Conservation (phyloP, 106 monocot genomes). For the Acorus calamus region DNA sequence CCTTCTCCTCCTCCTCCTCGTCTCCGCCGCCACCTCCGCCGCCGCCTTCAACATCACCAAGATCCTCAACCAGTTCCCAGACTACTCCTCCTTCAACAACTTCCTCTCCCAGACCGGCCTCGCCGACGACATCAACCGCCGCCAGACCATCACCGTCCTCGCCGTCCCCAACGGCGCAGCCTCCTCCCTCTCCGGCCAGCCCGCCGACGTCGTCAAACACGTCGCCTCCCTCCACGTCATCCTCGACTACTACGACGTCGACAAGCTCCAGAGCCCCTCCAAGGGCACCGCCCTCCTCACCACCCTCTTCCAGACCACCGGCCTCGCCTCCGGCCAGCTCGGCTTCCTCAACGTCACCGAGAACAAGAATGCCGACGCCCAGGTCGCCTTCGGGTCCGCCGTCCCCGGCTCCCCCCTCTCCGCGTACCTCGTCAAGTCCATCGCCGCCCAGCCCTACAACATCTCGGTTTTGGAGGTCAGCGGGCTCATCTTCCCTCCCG, state of each 20-base stretch:
- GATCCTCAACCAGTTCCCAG: constrained; percentile 23
- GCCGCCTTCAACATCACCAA: constrained; percentile 34
- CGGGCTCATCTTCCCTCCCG: constrained; percentile 26
- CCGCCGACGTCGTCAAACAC: constrained; percentile 8
- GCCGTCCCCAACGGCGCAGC: constrained; percentile 22
- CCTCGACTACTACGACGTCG: constrained; percentile 48
- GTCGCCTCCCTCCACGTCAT: constrained; percentile 39
- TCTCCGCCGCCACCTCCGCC: constrained; percentile 12
- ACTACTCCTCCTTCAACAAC: constrained; percentile 26
- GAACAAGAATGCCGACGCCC: neutral
- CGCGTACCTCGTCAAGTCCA: constrained; percentile 7
- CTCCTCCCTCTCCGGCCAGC: constrained; percentile 7
- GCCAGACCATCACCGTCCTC: constrained; percentile 42
- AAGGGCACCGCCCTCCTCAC: constrained; percentile 12
- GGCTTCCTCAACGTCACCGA: constrained; percentile 50
- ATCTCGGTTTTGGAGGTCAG: constrained; percentile 49
- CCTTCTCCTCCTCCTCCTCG: constrained; percentile 2
- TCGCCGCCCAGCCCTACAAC: constrained; percentile 33
- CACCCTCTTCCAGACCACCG: constrained; percentile 48
- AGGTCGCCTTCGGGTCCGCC: constrained; percentile 30
- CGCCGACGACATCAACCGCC: constrained; percentile 33
- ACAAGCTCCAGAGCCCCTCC: constrained; percentile 24
- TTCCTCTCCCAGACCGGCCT: constrained; percentile 31
- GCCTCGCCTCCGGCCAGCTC: constrained; percentile 12
- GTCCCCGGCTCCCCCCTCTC: constrained; percentile 12